Base-by-base conservation (phyloP, 495 filamentous ascomycete genomes). In the Penicillium lagena region DNA sequence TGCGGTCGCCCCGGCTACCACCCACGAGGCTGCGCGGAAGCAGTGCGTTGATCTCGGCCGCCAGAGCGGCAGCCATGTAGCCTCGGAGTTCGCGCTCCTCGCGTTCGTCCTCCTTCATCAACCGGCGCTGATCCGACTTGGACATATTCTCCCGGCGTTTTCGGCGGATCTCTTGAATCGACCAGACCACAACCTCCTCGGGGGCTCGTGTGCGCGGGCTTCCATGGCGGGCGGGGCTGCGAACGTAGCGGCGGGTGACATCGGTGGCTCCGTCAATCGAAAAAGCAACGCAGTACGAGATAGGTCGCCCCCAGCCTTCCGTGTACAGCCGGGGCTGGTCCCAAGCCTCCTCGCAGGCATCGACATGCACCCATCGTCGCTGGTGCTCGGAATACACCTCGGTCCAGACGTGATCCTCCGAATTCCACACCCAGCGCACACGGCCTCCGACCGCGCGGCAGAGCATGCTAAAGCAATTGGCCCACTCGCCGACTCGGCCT, bases 381-480 rank as follows among this genome's bases (percentile, higher is more conserved):
- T 90, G 82, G 57, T 95, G 89, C 52, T 93, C 90, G 12, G 90
- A 96, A 63, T 95, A 99, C 17, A 97, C 82, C 62, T 99, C 93
- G 1, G 90, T 96, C 91, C 93, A 98, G 14, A 96, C 87, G 49
- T 95, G 85, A 63, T 99, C 94, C 65, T 99, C 93, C 29, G 85
- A 82, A 51, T 96, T 96, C 94, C 94, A 98, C 27, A 98, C 88
- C 94, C 94, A 98, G 51, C 93, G 80, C 12, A 96, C 93, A 36
- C 94, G 79, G 31, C 82, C 85, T 29, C 90, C 90, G 28, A 97
- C 79, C 7, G 93, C 93, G 35, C 93, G 80, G 67, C 93, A 97
- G 14, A 99, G 77, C 93, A 99, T 99, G 64, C 85, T 90, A 68
- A 99, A 99, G 70, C 90, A 96, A 64, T 96, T 96, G 42, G 86